These are phyloP conservation scores for Aspergillus nidulans DNA, from an alignment of 495 filamentous ascomycete species.

Conservation along the genomic window DNA sequence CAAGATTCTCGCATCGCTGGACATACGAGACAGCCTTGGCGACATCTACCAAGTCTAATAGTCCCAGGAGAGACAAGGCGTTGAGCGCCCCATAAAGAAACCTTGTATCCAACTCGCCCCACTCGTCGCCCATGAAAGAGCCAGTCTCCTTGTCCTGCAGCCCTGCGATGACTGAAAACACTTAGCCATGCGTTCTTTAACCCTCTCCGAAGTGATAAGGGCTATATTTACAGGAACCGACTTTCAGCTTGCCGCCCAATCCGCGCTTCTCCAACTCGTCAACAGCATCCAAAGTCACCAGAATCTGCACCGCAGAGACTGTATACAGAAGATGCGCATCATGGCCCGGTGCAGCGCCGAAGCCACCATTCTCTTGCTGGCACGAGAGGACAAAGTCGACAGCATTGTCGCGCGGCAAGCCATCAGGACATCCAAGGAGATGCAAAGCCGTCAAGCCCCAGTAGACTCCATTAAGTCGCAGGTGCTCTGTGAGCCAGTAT, in stretches of 20 bases:
- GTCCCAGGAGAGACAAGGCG: constrained; percentile 73
- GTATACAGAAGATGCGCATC: constrained; percentile 96
- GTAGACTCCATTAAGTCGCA: constrained; percentile 91
- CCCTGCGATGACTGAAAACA: constrained; percentile 63
- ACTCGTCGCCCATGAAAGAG: constrained; percentile 88
- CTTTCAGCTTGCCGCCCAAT: constrained; percentile 60
- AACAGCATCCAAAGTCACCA: constrained; percentile 78
- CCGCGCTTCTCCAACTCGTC: constrained; percentile 70
- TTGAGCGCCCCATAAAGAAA: constrained; percentile 89
- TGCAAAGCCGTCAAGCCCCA: constrained; percentile 91
- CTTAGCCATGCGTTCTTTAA: constrained; percentile 19
- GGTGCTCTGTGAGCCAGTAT: constrained; percentile 95
- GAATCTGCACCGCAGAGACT: constrained; percentile 85
- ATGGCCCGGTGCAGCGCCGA: constrained; percentile 89
- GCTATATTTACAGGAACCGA: constrained; percentile 60
- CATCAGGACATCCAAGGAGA: constrained; percentile 73
- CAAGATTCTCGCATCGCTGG: constrained; percentile 78
- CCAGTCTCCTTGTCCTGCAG: constrained; percentile 79
- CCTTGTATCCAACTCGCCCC: constrained; percentile 92
- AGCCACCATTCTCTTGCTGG: constrained; percentile 80
- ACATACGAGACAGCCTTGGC: constrained; percentile 73
- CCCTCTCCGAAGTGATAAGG: not conserved
- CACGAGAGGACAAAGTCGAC: constrained; percentile 92
- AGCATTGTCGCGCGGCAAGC: constrained; percentile 72
- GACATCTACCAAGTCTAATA: constrained; percentile 68